These are phyloP conservation scores for Sclerotinia minor DNA, from an alignment of 2,329 filamentous ascomycete genomes.

Conservation along the genomic window DNA sequence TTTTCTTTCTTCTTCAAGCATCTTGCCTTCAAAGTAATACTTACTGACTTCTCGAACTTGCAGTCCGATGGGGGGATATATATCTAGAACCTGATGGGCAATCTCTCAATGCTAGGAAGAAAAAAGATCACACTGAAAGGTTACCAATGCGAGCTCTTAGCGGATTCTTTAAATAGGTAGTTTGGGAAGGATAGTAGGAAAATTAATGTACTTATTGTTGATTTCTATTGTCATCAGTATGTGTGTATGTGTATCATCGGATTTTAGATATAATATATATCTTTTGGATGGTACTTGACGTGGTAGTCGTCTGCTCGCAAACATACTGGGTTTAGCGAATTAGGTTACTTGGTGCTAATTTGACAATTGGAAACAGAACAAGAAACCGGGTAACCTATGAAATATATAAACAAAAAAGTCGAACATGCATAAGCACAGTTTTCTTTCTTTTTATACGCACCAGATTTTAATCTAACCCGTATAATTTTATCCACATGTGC, in stretches of 20 bases:
- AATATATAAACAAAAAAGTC: not conserved
- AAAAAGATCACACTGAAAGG: not conserved
- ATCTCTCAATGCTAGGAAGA: not conserved
- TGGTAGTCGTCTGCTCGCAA: not conserved
- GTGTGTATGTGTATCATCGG: not conserved
- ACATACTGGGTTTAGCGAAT: not conserved
- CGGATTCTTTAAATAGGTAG: constrained; percentile 9
- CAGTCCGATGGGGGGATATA: constrained; percentile 1
- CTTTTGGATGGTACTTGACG: not conserved
- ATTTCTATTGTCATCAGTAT: no score
- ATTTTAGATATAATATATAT: not conserved
- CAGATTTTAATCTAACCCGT: not conserved
- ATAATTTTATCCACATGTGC: not conserved
- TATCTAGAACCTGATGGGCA: constrained; percentile 11
- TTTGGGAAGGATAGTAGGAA: not conserved
- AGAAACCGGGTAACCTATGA: not conserved
- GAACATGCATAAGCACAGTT: not conserved
- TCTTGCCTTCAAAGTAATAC: not conserved
- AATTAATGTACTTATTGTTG: not conserved
- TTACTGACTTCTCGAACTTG: not conserved
- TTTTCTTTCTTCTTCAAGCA: not conserved
- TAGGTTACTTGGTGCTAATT: not conserved
- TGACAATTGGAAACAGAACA: not conserved
- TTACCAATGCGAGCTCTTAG: constrained; percentile 5
- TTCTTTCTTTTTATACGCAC: not conserved